Percentiles rank a stretch among this genome's conserved stretches.
Evolutionary conservation across 2,329 filamentous ascomycete genomes (phyloP).

Genomic region (Phoma sp.): DNA sequence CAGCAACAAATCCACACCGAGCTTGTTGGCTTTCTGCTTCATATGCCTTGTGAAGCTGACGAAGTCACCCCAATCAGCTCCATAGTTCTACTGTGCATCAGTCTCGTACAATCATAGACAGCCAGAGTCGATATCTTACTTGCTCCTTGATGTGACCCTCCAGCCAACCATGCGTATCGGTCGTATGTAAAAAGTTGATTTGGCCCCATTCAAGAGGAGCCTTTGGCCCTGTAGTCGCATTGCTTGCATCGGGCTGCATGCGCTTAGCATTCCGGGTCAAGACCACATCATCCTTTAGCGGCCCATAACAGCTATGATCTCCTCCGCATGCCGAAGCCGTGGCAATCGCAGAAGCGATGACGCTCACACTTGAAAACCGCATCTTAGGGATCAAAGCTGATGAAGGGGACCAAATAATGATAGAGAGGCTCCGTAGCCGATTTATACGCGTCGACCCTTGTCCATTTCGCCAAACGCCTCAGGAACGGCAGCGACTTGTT

Average conservation of each 20-base stretch:
- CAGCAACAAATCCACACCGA: slow-evolving; percentile 66
- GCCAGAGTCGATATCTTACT: not conserved
- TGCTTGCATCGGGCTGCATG: slow-evolving; percentile 55
- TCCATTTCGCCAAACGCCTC: not conserved
- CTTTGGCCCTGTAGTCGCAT: slow-evolving; percentile 46
- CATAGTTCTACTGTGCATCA: slow-evolving; percentile 57
- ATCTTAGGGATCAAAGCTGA: slow-evolving; percentile 14
- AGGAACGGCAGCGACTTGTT: slow-evolving; percentile 5
- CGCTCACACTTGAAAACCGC: slow-evolving; percentile 13
- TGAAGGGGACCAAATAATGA: not conserved
- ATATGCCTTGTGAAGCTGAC: slow-evolving; percentile 66
- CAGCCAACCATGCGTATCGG: slow-evolving; percentile 68
- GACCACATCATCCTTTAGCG: slow-evolving; percentile 48
- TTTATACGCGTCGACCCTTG: slow-evolving; percentile 10
- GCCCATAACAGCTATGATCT: slow-evolving; percentile 48
- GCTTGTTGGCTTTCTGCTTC: slow-evolving; percentile 62
- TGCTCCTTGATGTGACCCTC: slow-evolving; percentile 66
- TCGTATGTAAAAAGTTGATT: slow-evolving; percentile 71
- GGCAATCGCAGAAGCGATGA: slow-evolving; percentile 16
- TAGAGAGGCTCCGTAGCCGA: not conserved
- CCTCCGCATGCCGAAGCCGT: slow-evolving; percentile 38
- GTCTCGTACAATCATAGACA: not conserved
- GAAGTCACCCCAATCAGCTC: slow-evolving; percentile 71
- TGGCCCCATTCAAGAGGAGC: slow-evolving; percentile 66
- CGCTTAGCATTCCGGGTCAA: slow-evolving; percentile 51